Percentiles rank a stretch among this genome's conserved stretches.
phyloP scores from a whole-genome alignment of 306 rosid species.

The Gillenia trifoliata region DNA sequence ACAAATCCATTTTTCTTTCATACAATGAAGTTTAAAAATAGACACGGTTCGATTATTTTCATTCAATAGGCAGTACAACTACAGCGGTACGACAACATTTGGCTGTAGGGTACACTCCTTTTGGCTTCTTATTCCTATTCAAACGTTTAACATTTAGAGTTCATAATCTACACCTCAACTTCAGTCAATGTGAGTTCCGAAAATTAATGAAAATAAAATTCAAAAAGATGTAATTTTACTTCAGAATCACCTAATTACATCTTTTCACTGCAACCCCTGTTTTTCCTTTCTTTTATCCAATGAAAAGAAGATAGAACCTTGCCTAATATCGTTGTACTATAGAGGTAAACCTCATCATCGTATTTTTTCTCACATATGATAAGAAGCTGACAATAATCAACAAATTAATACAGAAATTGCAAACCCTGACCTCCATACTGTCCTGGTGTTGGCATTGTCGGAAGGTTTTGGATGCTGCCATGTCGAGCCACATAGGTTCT shows the following conservation, averaged over 20 bases:
- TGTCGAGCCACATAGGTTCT: slow-evolving; percentile 15
- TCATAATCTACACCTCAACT: neutral
- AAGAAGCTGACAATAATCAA: neutral
- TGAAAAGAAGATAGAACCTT: neutral
- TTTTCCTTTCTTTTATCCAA: neutral
- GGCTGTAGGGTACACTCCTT: too few relatives aligned
- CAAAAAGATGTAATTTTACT: neutral
- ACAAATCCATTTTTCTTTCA: neutral
- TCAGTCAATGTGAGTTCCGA: too few relatives aligned
- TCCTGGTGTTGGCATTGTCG: neutral
- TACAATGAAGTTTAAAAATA: neutral
- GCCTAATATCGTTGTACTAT: neutral
- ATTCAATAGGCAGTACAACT: neutral
- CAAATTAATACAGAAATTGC: neutral
- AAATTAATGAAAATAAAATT: too few relatives aligned
- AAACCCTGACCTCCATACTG: neutral
- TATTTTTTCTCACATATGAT: neutral
- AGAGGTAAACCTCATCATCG: neutral
- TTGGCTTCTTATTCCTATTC: too few relatives aligned
- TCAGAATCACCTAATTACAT: neutral
- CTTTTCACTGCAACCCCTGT: neutral
- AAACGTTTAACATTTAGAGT: too few relatives aligned
- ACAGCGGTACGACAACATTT: neutral
- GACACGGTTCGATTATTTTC: neutral
- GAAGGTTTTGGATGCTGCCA: slow-evolving; percentile 16